Evolutionary conservation across 768 basidiomycete genomes (phyloP), one percentile per base, ranked within the genome.

Genomic region (Psilocybe azurescens): DNA sequence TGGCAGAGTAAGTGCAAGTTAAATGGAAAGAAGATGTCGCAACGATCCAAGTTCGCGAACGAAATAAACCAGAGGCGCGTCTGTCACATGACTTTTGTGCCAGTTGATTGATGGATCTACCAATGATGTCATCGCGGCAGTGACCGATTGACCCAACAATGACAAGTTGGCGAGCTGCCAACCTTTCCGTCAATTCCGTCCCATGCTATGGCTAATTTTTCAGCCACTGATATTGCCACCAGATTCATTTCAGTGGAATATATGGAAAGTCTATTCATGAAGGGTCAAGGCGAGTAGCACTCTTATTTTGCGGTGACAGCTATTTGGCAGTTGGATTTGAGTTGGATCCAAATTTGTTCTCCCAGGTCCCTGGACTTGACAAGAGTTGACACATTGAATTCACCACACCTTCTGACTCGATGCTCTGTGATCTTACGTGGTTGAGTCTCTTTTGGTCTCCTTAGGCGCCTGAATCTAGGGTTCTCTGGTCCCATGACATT

Each of bases 401-500:
- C 10, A 13, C 41, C 14, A 3, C 8, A 5, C 41, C 41, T 13
- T 44, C n/a, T 44, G 41, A 50, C 8, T 50, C 8, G 18, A 28
- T n/a, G 10, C 28, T 50, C 9, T 50, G 5, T 29, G 48, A 16
- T 30, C 18, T 30, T 24, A 48, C 47, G 20, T 50, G n/a, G 48
- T 50, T 20, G 48, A 10, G 28, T 2, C 24, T 24, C 24, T 24
- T 24, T 10, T 36, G 14, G 28, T 24, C 24, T 24, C 2, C 24
- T 24, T 24, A 24, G 24, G n/a, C 28, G 20, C 32, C 30, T 46
- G 29, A 47, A 50, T 55, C 46, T 16, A 24, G 41, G 2, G 28
- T 20, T 29, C 28, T 47, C 28, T 30, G 44, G 39, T 46, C 55
- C 14, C 44, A 56, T 56, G 55, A 56, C 55, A n/a, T 47, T 9